Evolutionary conservation across 2,329 filamentous ascomycete genomes (phyloP).

Genomic region (Knufia petricola): DNA sequence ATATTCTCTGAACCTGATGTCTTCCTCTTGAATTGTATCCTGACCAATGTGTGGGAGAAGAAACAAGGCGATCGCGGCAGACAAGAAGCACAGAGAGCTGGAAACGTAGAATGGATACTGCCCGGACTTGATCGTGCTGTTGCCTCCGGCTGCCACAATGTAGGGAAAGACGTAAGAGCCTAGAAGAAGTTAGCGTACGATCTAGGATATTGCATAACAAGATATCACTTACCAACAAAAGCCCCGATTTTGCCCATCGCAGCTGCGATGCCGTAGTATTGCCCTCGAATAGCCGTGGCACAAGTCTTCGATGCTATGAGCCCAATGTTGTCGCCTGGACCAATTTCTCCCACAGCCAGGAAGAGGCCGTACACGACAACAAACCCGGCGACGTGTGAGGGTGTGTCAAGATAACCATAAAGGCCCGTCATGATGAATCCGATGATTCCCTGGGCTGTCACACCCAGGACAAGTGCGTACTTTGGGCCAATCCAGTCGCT

Average conservation of each 20-base stretch:
- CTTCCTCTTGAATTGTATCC: constrained; percentile 71
- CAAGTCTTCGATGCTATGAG: constrained; percentile 78
- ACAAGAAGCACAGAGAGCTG: constrained; percentile 64
- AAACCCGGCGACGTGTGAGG: constrained; percentile 61
- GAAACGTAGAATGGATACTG: constrained; percentile 91
- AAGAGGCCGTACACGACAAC: constrained; percentile 73
- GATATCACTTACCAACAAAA: constrained; percentile 75
- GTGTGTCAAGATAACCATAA: constrained; percentile 59
- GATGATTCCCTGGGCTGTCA: constrained; percentile 62
- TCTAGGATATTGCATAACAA: constrained; percentile 38
- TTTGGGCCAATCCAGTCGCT: constrained; percentile 73
- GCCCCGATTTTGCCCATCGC: constrained; percentile 46
- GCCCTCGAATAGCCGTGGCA: constrained; percentile 76
- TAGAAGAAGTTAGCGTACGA: too few relatives aligned
- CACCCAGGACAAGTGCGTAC: constrained; percentile 61
- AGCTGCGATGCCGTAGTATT: constrained; percentile 50
- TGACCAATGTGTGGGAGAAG: constrained; percentile 64
- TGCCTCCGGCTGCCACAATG: constrained; percentile 52
- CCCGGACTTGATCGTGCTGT: constrained; percentile 48
- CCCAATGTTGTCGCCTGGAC: constrained; percentile 86
- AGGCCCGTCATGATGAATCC: constrained; percentile 83
- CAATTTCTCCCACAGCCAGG: constrained; percentile 66
- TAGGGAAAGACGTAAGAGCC: constrained; percentile 69
- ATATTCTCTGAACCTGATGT: constrained; percentile 64
- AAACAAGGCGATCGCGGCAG: constrained; percentile 56